Conservation (phyloP, 139 green algal species). For the Coelastrella sp. region DNA sequence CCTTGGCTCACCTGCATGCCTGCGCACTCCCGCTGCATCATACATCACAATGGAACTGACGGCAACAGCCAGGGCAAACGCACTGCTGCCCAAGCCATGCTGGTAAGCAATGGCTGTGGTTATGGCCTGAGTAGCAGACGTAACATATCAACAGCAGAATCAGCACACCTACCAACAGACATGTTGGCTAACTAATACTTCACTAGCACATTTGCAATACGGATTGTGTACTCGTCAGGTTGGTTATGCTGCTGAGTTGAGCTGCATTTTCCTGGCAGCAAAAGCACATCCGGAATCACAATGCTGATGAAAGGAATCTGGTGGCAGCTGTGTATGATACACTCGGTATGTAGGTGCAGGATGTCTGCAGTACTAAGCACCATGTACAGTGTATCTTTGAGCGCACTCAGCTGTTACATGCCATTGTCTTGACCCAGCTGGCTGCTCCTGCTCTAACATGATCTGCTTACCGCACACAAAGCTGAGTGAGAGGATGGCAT, state of each 20-base stretch:
- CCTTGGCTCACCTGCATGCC: constrained; percentile 84
- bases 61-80: constrained; percentile 90
- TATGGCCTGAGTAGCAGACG: constrained; percentile 69
- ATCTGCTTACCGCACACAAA: constrained; percentile 78
- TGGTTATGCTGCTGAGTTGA: no score
- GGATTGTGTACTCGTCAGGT: no score
- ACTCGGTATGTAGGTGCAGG: no score
- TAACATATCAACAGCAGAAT: background rate
- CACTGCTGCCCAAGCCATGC: constrained; percentile 82
- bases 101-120: constrained; percentile 91
- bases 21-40: constrained; percentile 94
- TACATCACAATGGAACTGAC: constrained; percentile 99
- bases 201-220: no score
- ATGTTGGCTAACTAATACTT: no score
- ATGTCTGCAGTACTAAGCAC: no score
- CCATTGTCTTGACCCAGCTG: background rate
- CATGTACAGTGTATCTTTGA: no score
- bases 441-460: background rate
- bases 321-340: no score
- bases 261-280: no score
- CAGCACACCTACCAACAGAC: background rate
- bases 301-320: no score
- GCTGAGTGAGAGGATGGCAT: constrained; percentile 98
- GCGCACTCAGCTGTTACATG: no score
- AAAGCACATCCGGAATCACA: no score